These are phyloP conservation scores for Stereum hirsutum DNA, from an alignment of 1,284 basidiomycete species.

Conservation along the genomic window DNA sequence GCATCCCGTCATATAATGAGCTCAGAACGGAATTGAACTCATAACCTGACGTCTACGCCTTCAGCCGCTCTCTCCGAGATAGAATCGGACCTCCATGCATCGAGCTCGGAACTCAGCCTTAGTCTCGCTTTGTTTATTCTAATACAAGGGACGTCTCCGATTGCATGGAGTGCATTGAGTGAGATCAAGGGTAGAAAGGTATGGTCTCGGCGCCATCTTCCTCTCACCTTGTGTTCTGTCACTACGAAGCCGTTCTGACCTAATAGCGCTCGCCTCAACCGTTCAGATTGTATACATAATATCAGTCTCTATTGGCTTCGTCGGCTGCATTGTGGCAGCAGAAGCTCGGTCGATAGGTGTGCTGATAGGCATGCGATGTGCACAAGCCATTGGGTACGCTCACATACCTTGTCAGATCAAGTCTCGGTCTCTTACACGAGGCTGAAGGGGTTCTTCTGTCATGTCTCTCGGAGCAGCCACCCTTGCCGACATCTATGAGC, in stretches of 20 bases:
- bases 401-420: too few species aligned
- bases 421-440: too few species aligned
- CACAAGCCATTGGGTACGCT: constrained; percentile 68
- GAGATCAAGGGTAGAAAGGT: constrained; percentile 81
- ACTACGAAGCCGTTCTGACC: too few species aligned
- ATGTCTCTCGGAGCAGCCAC: constrained; percentile 76
- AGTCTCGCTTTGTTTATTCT: constrained; percentile 74
- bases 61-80: constrained; percentile 65
- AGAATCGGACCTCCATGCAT: constrained; percentile 54
- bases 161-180: constrained; percentile 65
- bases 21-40: too few species aligned
- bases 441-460: too few species aligned
- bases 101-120: constrained; percentile 60
- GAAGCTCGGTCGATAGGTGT: constrained; percentile 55
- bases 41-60: too few species aligned
- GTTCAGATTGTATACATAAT: constrained; percentile 55
- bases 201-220: constrained; percentile 11
- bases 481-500: constrained; percentile 76
- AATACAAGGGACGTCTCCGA: constrained; percentile 61
- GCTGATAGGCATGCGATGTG: constrained; percentile 65
- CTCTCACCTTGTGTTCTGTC: too few species aligned
- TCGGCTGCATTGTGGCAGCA: constrained; percentile 60
- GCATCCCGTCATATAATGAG: too few species aligned
- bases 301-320: constrained; percentile 49
- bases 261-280: too few species aligned